A percentile compares a stretch with the other conserved stretches of the same genome.
Evolutionary conservation across 441 rosid species (phyloP).

Genomic region (Pelargonium exstipulatum): DNA sequence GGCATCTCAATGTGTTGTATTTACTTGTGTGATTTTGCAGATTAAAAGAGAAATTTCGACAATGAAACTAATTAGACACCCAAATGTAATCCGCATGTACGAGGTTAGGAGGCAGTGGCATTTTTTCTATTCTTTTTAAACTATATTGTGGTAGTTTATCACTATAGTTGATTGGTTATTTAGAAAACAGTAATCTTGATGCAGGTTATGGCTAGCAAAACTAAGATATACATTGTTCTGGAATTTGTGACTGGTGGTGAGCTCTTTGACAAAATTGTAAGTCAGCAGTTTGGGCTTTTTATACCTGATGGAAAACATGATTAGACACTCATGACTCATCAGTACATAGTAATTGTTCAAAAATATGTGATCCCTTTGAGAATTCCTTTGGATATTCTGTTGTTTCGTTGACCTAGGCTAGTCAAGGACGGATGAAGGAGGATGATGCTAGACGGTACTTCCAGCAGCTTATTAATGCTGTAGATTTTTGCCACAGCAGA

Average conservation of each 20-base stretch:
- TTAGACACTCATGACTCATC: background rate
- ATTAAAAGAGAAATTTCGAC: slow-evolving; percentile 95
- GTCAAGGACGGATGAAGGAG: slow-evolving; percentile 85
- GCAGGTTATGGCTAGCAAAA: slow-evolving; percentile 98
- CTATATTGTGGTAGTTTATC: background rate
- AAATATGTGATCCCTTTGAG: background rate
- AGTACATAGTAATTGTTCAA: background rate
- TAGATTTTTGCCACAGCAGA: slow-evolving; percentile 93
- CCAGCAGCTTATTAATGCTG: slow-evolving; percentile 93
- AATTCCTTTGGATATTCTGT: slow-evolving; percentile 12
- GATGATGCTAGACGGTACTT: slow-evolving; percentile 91
- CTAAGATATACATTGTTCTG: slow-evolving; percentile 83
- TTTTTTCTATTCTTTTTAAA: background rate
- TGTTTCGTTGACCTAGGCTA: slow-evolving; percentile 48
- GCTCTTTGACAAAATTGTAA: slow-evolving; percentile 95
- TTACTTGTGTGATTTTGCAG: slow-evolving; percentile 34
- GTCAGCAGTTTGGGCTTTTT: slow-evolving; percentile 20
- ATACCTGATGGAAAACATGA: background rate
- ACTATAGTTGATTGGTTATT: background rate
- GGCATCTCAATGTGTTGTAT: background rate
- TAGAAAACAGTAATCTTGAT: slow-evolving; percentile 21
- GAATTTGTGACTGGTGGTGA: slow-evolving; percentile 96
- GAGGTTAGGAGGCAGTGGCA: slow-evolving; percentile 48
- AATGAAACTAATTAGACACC: slow-evolving; percentile 85
- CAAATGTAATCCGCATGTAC: slow-evolving; percentile 88